phyloP scores from a whole-genome alignment of 2,329 filamentous ascomycete species.

The Fusarium citri region DNA sequence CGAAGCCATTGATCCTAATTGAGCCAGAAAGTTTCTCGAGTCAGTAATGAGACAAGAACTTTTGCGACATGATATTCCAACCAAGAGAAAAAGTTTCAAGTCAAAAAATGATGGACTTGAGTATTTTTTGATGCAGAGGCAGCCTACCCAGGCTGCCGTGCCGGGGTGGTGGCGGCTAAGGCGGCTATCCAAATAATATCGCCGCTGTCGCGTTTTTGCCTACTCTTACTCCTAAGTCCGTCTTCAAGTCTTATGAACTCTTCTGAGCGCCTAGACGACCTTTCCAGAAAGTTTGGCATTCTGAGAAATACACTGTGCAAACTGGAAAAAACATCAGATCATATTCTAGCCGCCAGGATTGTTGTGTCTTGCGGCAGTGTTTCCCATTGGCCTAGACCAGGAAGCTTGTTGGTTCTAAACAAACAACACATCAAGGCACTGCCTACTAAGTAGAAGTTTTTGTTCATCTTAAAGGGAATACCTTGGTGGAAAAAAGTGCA shows the following conservation, averaged over 20 bases:
- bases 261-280: neutral
- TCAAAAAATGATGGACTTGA: neutral
- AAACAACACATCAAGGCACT: neutral
- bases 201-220: neutral
- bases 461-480: rapidly evolving
- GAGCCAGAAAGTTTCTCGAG: neutral
- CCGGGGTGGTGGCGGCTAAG: neutral
- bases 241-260: neutral
- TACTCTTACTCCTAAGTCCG: neutral
- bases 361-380: neutral
- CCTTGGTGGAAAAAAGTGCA: neutral
- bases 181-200: neutral
- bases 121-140: neutral
- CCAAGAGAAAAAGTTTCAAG: neutral
- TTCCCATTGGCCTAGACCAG: neutral
- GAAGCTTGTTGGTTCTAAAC: neutral
- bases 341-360: neutral
- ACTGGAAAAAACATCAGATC: neutral
- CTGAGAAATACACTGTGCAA: too few relatives aligned
- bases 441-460: neutral
- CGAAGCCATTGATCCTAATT: neutral
- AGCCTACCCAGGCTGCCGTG: neutral
- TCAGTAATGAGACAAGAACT: neutral
- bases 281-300: rapidly evolving
- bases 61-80: neutral